These are phyloP conservation scores for Monosporascus sp. DNA, from an alignment of 2,329 filamentous ascomycete species.

Conservation along the genomic window DNA sequence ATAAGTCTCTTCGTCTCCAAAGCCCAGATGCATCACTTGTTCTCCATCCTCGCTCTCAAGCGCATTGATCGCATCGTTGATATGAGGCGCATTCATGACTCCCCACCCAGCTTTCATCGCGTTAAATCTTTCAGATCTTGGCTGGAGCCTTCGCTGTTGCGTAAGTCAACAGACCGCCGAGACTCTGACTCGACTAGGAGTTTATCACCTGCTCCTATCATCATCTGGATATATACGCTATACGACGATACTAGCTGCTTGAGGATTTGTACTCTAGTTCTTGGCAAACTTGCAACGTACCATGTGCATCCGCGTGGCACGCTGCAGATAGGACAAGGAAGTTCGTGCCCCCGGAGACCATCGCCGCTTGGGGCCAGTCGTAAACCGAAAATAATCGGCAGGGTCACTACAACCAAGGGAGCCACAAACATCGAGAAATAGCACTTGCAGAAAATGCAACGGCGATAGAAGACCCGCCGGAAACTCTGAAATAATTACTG, in stretches of 20 bases:
- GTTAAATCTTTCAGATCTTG: neutral
- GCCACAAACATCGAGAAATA: neutral
- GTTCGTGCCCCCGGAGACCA: neutral
- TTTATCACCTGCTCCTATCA: no score
- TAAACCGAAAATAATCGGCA: neutral
- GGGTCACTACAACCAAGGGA: neutral
- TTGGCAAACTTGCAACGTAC: neutral
- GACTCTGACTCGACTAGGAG: no score
- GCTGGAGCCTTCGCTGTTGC: neutral
- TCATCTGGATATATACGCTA: neutral
- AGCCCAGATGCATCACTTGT: neutral
- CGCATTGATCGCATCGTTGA: no score
- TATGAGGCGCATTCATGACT: neutral
- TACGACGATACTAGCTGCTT: neutral
- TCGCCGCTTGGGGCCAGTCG: neutral
- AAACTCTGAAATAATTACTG: neutral
- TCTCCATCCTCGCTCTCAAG: neutral
- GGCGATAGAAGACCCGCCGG: neutral
- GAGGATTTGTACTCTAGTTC: neutral
- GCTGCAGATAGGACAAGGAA: neutral
- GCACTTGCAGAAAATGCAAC: neutral
- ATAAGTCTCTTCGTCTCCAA: neutral
- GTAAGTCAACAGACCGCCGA: neutral
- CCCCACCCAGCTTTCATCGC: neutral
- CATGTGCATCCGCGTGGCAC: neutral